Evolutionary conservation across 257 asterid species (phyloP).

Genomic region (Salvia splendens): DNA sequence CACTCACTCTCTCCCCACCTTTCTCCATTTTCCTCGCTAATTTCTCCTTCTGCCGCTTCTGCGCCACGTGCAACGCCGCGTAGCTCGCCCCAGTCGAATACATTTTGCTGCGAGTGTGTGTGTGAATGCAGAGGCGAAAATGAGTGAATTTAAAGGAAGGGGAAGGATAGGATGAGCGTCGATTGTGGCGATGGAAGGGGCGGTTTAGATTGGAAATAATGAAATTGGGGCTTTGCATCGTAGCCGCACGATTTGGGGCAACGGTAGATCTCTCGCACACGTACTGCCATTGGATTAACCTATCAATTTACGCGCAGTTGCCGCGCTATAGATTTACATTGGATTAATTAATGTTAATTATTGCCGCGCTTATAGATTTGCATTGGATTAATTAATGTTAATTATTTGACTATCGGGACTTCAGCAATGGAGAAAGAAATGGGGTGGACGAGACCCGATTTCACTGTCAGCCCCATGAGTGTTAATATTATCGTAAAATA

Average conservation of each 20-base stretch:
- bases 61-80: conserved; percentile 31
- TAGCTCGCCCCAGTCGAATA: conserved; percentile 35
- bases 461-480: too few species aligned
- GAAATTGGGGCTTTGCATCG: neutral
- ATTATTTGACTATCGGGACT: too few species aligned
- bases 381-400: too few species aligned
- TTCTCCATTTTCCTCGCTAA: conserved; percentile 21
- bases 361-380: too few species aligned
- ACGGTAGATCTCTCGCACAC: neutral
- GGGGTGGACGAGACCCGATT: too few species aligned
- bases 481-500: too few species aligned
- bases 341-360: too few species aligned
- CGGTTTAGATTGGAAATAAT: neutral
- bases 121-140: neutral
- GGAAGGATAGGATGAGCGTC: neutral
- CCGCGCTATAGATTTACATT: too few species aligned
- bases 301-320: too few species aligned
- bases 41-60: conserved; percentile 36
- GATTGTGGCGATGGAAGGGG: neutral
- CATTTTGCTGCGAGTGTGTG: conserved; percentile 8
- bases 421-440: too few species aligned
- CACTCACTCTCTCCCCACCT: neutral
- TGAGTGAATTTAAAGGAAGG: neutral
- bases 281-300: neutral
- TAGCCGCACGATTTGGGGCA: conserved; percentile 15